Percentiles rank a stretch among this genome's conserved stretches.
These are phyloP conservation scores for Aspergillus chevalieri DNA, from an alignment of 2,329 filamentous ascomycete species.

Conservation along the genomic window DNA sequence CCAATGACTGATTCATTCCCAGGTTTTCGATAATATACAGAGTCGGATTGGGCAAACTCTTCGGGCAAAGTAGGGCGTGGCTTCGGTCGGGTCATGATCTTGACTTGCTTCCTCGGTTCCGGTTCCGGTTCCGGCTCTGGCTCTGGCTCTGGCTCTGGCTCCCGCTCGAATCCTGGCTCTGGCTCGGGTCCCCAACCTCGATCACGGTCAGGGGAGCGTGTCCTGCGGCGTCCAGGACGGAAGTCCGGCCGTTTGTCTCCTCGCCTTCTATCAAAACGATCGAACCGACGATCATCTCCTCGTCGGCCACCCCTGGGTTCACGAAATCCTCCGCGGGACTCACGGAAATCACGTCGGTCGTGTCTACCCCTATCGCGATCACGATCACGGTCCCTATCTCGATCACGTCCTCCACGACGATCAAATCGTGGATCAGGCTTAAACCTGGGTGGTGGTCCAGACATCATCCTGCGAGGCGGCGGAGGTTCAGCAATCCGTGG, in stretches of 20 bases:
- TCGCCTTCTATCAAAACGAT: slow-evolving; percentile 35
- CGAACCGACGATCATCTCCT: slow-evolving; percentile 37
- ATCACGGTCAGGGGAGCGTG: slow-evolving; percentile 40
- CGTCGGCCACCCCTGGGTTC: slow-evolving; percentile 24
- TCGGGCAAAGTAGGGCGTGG: slow-evolving; percentile 62
- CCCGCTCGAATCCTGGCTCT: not conserved
- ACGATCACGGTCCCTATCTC: slow-evolving; percentile 26
- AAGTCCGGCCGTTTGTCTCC: slow-evolving; percentile 27
- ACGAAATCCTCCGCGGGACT: slow-evolving; percentile 20
- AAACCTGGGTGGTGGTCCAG: slow-evolving; percentile 32
- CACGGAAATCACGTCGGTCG: slow-evolving; percentile 31
- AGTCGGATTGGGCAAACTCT: slow-evolving; percentile 72
- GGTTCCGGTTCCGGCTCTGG: slow-evolving; percentile 23
- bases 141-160: not conserved
- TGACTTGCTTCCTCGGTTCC: slow-evolving; percentile 55
- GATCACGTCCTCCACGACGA: slow-evolving; percentile 35
- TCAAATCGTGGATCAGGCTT: slow-evolving; percentile 38
- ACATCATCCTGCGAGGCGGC: slow-evolving; percentile 32
- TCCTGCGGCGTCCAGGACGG: slow-evolving; percentile 43
- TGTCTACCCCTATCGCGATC: slow-evolving; percentile 22
- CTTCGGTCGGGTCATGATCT: slow-evolving; percentile 64
- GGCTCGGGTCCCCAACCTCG: slow-evolving; percentile 44
- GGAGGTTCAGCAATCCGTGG: slow-evolving; percentile 28
- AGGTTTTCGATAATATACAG: slow-evolving; percentile 89
- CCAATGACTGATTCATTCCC: slow-evolving; percentile 97